Base-by-base conservation (phyloP, 805 yeast species). In the Monosporozyma aquatica region DNA sequence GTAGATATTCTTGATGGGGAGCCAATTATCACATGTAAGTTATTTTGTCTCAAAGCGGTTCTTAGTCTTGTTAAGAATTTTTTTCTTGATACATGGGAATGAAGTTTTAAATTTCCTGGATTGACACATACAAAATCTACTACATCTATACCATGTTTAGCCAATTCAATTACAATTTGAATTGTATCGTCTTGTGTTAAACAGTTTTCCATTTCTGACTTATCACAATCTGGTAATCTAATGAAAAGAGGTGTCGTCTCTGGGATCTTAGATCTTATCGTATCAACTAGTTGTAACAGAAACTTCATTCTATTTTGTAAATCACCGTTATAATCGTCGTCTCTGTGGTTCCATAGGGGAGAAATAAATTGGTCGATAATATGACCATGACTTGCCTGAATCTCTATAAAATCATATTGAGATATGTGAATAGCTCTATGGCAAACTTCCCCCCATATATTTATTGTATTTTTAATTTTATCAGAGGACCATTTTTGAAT, bases 331-430 rank as follows among this genome's bases (percentile, higher is more conserved):
- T 78, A 80, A 48, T 71, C 66, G 53, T 80, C 87, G 1, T 72
- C 71, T 54, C 87, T 69, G 44, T 64, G 56, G 59, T 81, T 78
- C 23, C 72, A 59, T 34, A 54, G 49, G 1, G 63, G 59, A 26
- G 74, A 68, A 41, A 74, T 50, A 49, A 80, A 78, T 50, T 70
- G 67, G 51, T 68, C 64, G 27, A 72, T 46, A 39, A 80, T 57
- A 51, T 74, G 78, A 2, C 86, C 85, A 55, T 78, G 78, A 13
- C 82, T 82, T 23, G 67, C 71, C 53, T 80, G 85, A 40, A 80
- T 64, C 53, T 78, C 85, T 37, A 80, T 67, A 38, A 74, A 74
- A 55, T 80, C 84, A 45, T 74, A 69, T 1, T 79, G 77, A 6
- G 77, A 70, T 27, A 62, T 58, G 11, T 65, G 68, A 26, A 70